Evolutionary conservation across 1,284 basidiomycete genomes (phyloP), one percentile per base, ranked within the genome.

Genomic region (Exsudoporus floridanus): DNA sequence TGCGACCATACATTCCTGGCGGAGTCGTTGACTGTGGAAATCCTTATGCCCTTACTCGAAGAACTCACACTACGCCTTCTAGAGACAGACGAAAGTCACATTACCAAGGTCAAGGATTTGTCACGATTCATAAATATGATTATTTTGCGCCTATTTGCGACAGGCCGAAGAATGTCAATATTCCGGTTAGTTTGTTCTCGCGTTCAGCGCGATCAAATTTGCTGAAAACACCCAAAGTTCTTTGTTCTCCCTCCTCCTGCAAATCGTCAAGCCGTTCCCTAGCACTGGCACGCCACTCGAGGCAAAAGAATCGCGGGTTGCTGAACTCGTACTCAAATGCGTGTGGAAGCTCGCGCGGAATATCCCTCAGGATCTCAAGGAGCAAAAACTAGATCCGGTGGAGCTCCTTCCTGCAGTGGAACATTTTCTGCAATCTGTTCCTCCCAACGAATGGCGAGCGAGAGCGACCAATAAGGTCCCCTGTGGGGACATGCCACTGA

Each of bases 121-220:
- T 94, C 94, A 19, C 86, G 93, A 53, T 98, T 97, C 71, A 93
- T 99, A 73, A 99, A 99, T 73, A 96, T 98, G 87, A 95, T 99
- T 54, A 90, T 99, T 53, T 78, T 99, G 49, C 86, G 95, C 28
- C 73, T 96, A 48, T 96, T 99, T 73, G 90, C 93, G 31, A 94
- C 94, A 14, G 91, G 92, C 30, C 81, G 94, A 60, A 82, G 92
- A 55, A 94, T 96, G 79, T 86, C 92, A 0, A 90, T 98, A 46
- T 97, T 98, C 75, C 83, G 91, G 89, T 94, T 60, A 64, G 86
- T 70, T 25, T 35, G n/a, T 43, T 19, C 18, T 36, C 45, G 37
- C 25, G 40, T 50, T 58, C 28, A 41, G 36, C 40, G 18, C 37
- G 34, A 39, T 21, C 39, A 13, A 47, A 40, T 21, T 21, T 43